Evolutionary conservation across 1,284 basidiomycete genomes (phyloP).

Genomic region (Cryptococcus deneoformans): DNA sequence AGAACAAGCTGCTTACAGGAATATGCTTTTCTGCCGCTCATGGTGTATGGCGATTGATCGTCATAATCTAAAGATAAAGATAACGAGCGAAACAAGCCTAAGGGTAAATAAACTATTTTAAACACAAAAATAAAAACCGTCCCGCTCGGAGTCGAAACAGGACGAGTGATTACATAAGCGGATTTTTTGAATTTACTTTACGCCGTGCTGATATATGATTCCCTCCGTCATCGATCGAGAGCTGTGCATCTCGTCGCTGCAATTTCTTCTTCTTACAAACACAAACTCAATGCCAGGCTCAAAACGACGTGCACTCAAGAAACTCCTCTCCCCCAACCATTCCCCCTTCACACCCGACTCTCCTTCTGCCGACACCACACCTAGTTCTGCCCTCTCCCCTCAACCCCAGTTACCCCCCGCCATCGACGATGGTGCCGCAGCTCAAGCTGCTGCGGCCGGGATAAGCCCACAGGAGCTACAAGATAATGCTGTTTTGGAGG

Average conservation of each 20-base stretch:
- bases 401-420: background rate
- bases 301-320: constrained; percentile 46
- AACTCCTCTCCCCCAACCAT: constrained; percentile 34
- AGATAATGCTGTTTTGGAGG: constrained; percentile 23
- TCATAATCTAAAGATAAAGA: too few species aligned
- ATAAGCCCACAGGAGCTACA: constrained; percentile 12
- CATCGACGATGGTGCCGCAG: background rate
- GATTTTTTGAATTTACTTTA: too few species aligned
- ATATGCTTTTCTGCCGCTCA: constrained; percentile 14
- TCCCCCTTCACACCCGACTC: constrained; percentile 1
- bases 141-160: background rate
- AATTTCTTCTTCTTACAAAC: background rate
- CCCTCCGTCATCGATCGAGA: background rate
- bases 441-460: background rate
- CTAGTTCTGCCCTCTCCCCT: constrained; percentile 15
- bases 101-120: too few species aligned
- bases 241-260: background rate
- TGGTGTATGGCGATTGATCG: background rate
- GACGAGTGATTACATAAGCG: background rate
- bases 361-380: background rate
- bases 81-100: too few species aligned
- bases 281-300: constrained; percentile 39
- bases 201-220: too few species aligned
- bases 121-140: background rate
- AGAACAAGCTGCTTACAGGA: constrained; percentile 4